Evolutionary conservation across 805 yeast species (phyloP), one percentile per base, ranked within the genome.

Genomic region (Hanseniaspora mollemarum): DNA sequence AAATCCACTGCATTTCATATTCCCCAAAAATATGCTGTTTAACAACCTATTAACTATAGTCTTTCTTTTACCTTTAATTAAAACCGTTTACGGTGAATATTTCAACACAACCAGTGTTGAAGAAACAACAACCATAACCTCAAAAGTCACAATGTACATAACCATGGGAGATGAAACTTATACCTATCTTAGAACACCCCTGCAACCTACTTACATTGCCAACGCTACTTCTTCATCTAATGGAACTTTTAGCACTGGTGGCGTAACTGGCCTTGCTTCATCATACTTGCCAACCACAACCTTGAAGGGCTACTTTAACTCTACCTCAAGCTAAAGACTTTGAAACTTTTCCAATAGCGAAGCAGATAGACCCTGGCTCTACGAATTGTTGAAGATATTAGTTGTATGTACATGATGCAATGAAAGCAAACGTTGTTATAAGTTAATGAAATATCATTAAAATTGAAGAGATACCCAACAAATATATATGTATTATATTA

Each of bases 181-280:
- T 37, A 51, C 52, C 19, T 37, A 35, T 8, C 43, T 45, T 26
- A 49, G 41, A 33, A 49, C 52, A 16, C 48, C 31, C 44, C 53
- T 42, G 25, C 53, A 19, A n/a, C 56, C 40, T 46, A 46, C 41
- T 16, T 49, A 35, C 43, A 51, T 21, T 18, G 46, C 25, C 36
- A 43, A 43, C 37, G 13, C 16, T 19, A 36, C 45, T 29, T 43
- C 43, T 24, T 5, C 6, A 6, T 18, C 10, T 35, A 43, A 43
- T 21, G 24, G 19, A 3, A 33, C 46, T 22, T 13, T 37, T 24
- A 44, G 33, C 28, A 43, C 48, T 18, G 54, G 46, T 16, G 56
- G 61, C 44, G 53, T 54, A 19, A 59, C 61, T 31, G 43, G 44
- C 10, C 53, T 58, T 3, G 25, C 22, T 16, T 8, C 22, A 16